Evolutionary conservation across 345 rosid species (phyloP).

Genomic region (Kernera saxatilis): DNA sequence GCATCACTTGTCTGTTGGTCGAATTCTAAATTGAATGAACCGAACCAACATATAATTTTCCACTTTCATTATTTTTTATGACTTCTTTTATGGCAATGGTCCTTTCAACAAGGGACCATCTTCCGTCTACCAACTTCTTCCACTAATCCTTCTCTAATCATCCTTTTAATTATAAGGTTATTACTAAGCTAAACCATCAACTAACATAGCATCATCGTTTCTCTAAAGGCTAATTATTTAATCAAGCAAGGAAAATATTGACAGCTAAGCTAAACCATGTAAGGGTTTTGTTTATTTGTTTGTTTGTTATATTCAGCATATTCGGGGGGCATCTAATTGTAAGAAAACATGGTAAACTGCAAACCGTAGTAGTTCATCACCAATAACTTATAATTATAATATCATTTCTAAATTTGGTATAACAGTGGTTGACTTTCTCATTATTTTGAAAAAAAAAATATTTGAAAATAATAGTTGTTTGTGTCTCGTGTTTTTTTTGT

Average conservation of each 20-base stretch:
- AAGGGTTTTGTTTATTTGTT: not conserved
- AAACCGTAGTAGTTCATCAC: not conserved
- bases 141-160: slow-evolving; percentile 21
- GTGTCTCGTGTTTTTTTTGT: not conserved
- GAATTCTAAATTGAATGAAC: slow-evolving; percentile 24
- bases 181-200: slow-evolving; percentile 17
- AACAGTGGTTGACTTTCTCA: slow-evolving; percentile 23
- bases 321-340: slow-evolving; percentile 7
- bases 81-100: slow-evolving; percentile 3
- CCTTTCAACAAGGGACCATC: slow-evolving; percentile 15
- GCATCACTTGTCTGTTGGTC: slow-evolving; percentile 31
- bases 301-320: not conserved
- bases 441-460: not conserved
- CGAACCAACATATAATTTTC: not conserved
- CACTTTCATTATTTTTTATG: not conserved
- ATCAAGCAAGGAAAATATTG: not conserved
- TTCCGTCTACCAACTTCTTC: slow-evolving; percentile 28
- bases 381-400: not conserved
- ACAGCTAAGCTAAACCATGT: slow-evolving; percentile 11
- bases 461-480: not conserved
- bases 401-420: slow-evolving; percentile 18
- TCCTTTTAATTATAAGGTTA: slow-evolving; percentile 15
- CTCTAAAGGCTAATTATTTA: not conserved
- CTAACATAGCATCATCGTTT: slow-evolving; percentile 3
- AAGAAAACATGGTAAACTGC: not conserved